phyloP scores from a whole-genome alignment of 2,329 filamentous ascomycete genomes.

The Helotiales sp. region DNA sequence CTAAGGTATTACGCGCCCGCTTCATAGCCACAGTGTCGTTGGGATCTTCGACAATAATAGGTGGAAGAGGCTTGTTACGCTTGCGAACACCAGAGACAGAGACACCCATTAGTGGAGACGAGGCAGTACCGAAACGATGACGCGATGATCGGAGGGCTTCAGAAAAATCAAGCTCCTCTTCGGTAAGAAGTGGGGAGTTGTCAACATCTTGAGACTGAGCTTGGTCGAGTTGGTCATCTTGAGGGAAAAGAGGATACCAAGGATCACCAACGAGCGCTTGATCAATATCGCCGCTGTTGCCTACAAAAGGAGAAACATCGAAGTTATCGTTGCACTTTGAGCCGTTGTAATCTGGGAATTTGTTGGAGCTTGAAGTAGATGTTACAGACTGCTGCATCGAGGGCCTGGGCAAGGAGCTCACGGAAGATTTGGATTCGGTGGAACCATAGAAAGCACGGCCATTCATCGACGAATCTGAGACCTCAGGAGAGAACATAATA shows the following conservation, averaged over 20 bases:
- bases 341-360: conserved; percentile 80
- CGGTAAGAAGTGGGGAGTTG: conserved; percentile 29
- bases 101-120: conserved; percentile 49
- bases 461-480: too few species aligned
- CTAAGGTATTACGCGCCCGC: conserved; percentile 89
- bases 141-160: conserved; percentile 41
- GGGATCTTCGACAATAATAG: conserved; percentile 74
- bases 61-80: conserved; percentile 77
- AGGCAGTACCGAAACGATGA: conserved; percentile 40
- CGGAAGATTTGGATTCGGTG: too few species aligned
- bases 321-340: conserved; percentile 66
- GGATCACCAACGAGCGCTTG: conserved; percentile 44
- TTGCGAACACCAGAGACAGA: conserved; percentile 70
- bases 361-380: conserved; percentile 76
- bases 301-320: conserved; percentile 78
- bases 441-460: too few species aligned
- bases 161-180: conserved; percentile 50
- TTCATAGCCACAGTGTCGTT: conserved; percentile 79
- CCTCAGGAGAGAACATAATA: too few species aligned
- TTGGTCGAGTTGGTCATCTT: conserved; percentile 39
- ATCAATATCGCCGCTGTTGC: conserved; percentile 54
- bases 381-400: too few species aligned
- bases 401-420: too few species aligned
- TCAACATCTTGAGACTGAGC: conserved; percentile 19
- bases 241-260: conserved; percentile 77